phyloP scores from a whole-genome alignment of 2,329 filamentous ascomycete genomes.

The Corinectria fuckeliana region DNA sequence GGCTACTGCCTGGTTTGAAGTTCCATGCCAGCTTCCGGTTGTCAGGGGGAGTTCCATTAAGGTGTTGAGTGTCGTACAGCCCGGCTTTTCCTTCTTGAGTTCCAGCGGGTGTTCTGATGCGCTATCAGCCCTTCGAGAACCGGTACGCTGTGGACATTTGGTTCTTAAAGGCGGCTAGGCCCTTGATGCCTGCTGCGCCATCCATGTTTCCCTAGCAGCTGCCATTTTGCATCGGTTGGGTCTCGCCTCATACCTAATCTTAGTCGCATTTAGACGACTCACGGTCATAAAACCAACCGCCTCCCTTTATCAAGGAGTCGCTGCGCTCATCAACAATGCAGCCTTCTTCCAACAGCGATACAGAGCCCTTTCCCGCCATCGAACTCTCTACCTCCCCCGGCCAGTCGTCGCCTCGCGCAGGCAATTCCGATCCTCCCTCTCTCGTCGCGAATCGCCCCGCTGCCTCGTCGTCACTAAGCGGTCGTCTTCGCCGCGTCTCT shows the following conservation, averaged over 20 bases:
- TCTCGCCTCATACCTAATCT: background rate
- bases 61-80: background rate
- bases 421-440: slow-evolving; percentile 12
- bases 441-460: slow-evolving; percentile 33
- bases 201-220: background rate
- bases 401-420: slow-evolving; percentile 25
- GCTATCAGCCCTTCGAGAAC: background rate
- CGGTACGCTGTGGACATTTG: background rate
- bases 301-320: background rate
- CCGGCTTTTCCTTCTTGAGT: background rate
- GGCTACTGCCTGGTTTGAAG: too few relatives aligned
- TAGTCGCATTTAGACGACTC: background rate
- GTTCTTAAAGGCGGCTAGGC: background rate
- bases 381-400: slow-evolving; percentile 1
- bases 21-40: background rate
- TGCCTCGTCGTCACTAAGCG: slow-evolving; percentile 43
- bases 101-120: background rate
- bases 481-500: slow-evolving; percentile 43
- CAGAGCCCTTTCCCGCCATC: slow-evolving; percentile 39
- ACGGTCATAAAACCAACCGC: background rate
- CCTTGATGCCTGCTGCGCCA: background rate
- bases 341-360: slow-evolving; percentile 26
- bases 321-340: slow-evolving; percentile 4
- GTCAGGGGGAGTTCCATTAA: background rate
- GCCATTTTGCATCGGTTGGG: background rate